phyloP scores from a whole-genome alignment of 148 eudicot genomes.

The Heliosperma pusillum region DNA sequence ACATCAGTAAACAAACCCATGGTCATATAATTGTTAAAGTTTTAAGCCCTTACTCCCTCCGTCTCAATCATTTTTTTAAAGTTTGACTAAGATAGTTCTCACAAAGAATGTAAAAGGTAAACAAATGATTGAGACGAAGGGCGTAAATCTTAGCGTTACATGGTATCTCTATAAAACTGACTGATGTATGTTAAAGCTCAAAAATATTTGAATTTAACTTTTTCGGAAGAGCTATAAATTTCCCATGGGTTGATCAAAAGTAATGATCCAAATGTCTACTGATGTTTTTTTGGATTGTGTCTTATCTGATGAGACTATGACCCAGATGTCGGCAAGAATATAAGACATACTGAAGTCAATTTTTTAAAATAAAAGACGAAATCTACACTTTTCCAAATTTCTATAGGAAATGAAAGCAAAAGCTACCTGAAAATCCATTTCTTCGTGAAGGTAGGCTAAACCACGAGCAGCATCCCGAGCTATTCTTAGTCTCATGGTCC shows the following conservation, averaged over 20 bases:
- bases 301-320: background rate
- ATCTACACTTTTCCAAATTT: background rate
- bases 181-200: background rate
- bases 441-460: constrained; percentile 81
- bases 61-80: too few species aligned
- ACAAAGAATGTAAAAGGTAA: too few species aligned
- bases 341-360: background rate
- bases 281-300: background rate
- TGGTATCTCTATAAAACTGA: background rate
- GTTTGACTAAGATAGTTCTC: too few species aligned
- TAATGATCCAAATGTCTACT: too few species aligned
- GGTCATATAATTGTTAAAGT: too few species aligned
- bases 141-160: background rate
- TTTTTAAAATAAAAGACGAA: background rate
- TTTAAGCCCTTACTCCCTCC: background rate
- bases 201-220: background rate
- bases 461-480: constrained; percentile 97
- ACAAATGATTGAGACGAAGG: too few species aligned
- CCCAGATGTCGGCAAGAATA: background rate
- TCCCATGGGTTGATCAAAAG: background rate
- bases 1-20: too few species aligned
- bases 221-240: background rate
- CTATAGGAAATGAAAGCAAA: background rate
- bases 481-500: constrained; percentile 77
- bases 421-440: constrained; percentile 89